Base-by-base conservation (phyloP, 2,329 filamentous ascomycete genomes). In the Fusarium buharicum region DNA sequence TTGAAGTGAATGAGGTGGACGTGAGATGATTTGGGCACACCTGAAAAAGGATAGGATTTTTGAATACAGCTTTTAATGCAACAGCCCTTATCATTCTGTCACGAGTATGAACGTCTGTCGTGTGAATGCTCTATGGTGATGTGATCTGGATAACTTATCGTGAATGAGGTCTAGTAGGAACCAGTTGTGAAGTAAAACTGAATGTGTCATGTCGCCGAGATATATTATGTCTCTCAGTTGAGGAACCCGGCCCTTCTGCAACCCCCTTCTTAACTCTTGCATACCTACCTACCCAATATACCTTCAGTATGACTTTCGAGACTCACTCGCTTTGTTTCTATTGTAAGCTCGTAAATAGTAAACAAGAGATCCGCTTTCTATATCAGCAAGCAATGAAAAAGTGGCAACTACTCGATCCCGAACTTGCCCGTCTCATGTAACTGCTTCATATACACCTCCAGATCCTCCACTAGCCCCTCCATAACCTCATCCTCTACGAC, bases 401-500 rank as follows among this genome's bases (percentile, higher is more conserved):
- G 6, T 4, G 11, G 16, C 16, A 36, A 11, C 16, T 11, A 17
- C 6, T 16, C 36, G 3, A 28, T 17, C 4, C 30, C 20, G 14
- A 72, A 70, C 22, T 20, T 59, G 13, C 73, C 74, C 12, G 60
- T 70, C 34, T 72, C 62, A 14, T 69, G 59, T 8, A 71, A 57
- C 7, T 53, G 57, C 1, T 11, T 44, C 12, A 63, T 49, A 30
- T 59, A 69, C 1, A 6, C 12, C 2, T 22, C 61, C 12, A 86
- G 43, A 61, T 81, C 80, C 1, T 55, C 55, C 2, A 67, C 71
- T 17, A 85, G 30, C 0, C 60, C 70, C 1, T 78, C 71, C 44
- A 79, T 70, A 12, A 83, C 7, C 18, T 68, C 67, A 0, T 73
- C 71, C 2, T 78, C 73, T 2, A 85, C 69, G 6, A 79, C 71